These are phyloP conservation scores for Candida khao-thaluensis DNA, from an alignment of 805 yeast species.

Conservation along the genomic window DNA sequence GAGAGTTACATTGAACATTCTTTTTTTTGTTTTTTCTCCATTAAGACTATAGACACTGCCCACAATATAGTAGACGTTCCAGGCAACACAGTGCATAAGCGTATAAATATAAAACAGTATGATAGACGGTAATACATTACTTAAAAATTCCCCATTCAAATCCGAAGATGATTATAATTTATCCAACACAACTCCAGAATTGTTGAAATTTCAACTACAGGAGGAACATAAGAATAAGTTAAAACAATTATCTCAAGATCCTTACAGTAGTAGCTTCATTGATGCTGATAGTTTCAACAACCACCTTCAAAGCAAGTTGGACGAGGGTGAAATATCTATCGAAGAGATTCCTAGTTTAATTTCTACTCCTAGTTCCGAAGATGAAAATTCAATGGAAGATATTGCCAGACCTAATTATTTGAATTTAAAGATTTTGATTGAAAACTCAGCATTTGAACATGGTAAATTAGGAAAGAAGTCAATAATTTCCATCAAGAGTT, in stretches of 20 bases:
- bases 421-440: conserved; percentile 43
- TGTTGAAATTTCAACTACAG: conserved; percentile 43
- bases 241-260: conserved; percentile 13
- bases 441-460: conserved; percentile 43
- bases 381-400: conserved; percentile 11
- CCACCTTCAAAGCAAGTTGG: conserved; percentile 33
- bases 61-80: too few relatives aligned
- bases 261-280: conserved; percentile 15
- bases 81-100: too few relatives aligned
- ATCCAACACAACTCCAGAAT: conserved; percentile 41
- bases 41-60: too few relatives aligned
- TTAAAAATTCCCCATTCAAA: conserved; percentile 38
- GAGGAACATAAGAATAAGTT: conserved; percentile 34
- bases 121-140: conserved; percentile 39
- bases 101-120: conserved; percentile 19
- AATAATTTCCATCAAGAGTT: conserved; percentile 29
- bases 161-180: conserved; percentile 27
- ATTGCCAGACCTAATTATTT: conserved; percentile 30
- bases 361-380: conserved; percentile 21
- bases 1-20: too few relatives aligned
- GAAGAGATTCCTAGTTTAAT: conserved; percentile 20
- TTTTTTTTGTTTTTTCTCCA: too few relatives aligned
- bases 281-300: conserved; percentile 24
- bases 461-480: conserved; percentile 34
- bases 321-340: conserved; percentile 25